A percentile compares a stretch with the other conserved stretches of the same genome.
These are phyloP conservation scores for Cyclotella sp. DNA, from an alignment of 108 stramenopile genomes.

Conservation along the genomic window DNA sequence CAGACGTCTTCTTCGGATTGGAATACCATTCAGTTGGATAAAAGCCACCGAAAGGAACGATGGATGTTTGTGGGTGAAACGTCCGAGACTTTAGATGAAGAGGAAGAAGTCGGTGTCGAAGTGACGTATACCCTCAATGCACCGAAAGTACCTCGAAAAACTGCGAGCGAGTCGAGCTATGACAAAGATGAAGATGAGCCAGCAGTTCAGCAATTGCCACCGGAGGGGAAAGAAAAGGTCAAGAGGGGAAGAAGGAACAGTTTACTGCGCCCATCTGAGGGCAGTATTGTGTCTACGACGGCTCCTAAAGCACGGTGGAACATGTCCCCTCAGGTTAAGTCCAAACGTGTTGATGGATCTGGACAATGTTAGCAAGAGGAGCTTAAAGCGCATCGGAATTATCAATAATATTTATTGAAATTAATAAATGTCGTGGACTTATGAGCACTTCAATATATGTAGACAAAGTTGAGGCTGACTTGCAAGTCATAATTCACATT, in stretches of 20 bases:
- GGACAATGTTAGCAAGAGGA: neutral
- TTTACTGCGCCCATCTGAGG: neutral
- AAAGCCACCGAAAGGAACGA: neutral
- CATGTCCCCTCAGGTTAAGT: neutral
- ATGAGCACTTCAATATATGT: neutral
- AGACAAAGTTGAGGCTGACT: neutral
- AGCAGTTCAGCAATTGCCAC: neutral
- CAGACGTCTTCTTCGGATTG: neutral
- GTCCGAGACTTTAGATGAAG: neutral
- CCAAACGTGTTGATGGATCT: neutral
- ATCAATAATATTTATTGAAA: neutral
- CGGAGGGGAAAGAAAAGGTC: neutral
- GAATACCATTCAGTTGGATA: neutral
- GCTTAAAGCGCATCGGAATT: neutral
- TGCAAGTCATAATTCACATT: too few relatives aligned
- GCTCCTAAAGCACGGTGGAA: neutral
- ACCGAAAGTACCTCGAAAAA: constrained; percentile 1
- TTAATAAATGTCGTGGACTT: neutral
- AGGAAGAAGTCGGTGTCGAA: constrained; percentile 31
- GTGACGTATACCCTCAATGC: constrained; percentile 16
- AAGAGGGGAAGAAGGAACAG: neutral
- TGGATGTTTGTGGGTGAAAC: constrained; percentile 10
- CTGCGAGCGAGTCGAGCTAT: neutral
- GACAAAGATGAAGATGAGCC: neutral
- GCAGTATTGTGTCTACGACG: neutral